Evolutionary conservation across 1,284 basidiomycete species (phyloP), one percentile per base, ranked within the genome.

Genomic region (Violaceomyces palustris): DNA sequence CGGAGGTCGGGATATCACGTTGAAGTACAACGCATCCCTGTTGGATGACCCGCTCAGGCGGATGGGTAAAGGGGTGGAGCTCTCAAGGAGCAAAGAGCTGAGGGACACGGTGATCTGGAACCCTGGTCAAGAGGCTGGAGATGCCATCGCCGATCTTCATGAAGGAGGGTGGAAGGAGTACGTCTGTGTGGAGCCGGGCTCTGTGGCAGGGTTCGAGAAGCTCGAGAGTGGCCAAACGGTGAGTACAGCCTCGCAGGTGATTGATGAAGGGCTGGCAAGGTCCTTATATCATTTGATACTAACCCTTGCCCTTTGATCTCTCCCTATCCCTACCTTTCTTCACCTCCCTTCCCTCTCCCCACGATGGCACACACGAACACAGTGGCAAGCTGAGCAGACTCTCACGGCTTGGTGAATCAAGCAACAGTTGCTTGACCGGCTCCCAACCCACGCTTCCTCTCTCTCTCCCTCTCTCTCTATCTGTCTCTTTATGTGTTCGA

Each of bases 121-220:
- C 50, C 74, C 74, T 9, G 69, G 64, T 29, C 55, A 69, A 33
- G 64, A 60, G 23, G 74, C 69, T 21, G 65, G 51, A 28, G 56
- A 56, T 12, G 48, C 42, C 10, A 75, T 76, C 36, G 59, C 39
- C 10, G 75, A 76, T 50, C 62, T 76, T 58, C 66, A 76, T 35
- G 43, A 62, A 11, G 59, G 60, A 2, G 75, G 73, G 1, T 69
- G 60, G 58, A 63, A 63, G 24, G 55, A 57, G 35, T 76, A 72
- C 42, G 57, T 75, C 26, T 76, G 75, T 44, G 61, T 75, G 32
- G 74, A 75, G 50, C 74, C 74, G 2, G 75, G 75, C 14, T 48
- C 65, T 27, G 64, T 71, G 18, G 35, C 39, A n/a, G 51, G 53
- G 10, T 74, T 70, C 41, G 54, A 68, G 42, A 38, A 44, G 25